Conservation (phyloP, 495 filamentous ascomycete species). For the Penicillium macrosclerotiorum region DNA sequence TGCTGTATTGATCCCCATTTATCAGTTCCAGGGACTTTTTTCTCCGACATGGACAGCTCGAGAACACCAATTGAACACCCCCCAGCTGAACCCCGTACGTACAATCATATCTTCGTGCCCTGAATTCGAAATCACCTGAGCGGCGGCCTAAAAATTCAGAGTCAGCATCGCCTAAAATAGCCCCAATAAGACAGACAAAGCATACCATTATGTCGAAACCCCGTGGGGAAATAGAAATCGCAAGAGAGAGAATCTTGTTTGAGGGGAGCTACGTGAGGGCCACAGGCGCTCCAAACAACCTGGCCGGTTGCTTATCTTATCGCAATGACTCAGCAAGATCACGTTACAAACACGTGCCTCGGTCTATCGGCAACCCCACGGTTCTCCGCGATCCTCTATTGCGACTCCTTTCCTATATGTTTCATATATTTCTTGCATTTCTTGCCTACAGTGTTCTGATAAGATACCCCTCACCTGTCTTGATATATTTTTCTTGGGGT, state of each 20-base stretch:
- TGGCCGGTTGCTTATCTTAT: conserved; percentile 44
- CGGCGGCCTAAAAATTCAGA: conserved; percentile 50
- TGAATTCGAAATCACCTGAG: conserved; percentile 82
- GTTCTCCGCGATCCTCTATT: conserved; percentile 2
- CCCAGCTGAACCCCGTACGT: conserved; percentile 41
- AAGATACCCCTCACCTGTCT: neutral
- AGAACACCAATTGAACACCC: conserved; percentile 3
- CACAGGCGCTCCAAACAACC: conserved; percentile 25
- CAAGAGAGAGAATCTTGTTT: conserved; percentile 23
- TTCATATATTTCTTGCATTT: neutral
- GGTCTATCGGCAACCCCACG: conserved; percentile 27
- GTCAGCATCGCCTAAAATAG: conserved; percentile 13
- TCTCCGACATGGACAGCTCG: neutral
- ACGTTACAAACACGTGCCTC: conserved; percentile 31
- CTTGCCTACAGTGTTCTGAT: neutral
- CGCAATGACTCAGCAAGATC: conserved; percentile 23
- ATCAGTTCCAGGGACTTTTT: conserved; percentile 9
- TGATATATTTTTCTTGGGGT: neutral
- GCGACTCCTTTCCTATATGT: neutral
- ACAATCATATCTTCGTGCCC: conserved; percentile 99
- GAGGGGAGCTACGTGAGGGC: conserved; percentile 21
- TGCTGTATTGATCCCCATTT: conserved; percentile 54
- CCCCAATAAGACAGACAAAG: neutral
- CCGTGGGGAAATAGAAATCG: conserved; percentile 22
- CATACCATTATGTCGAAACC: conserved; percentile 23